Base-by-base conservation (phyloP, 108 stramenopile species). In the Cyclotella sp. region DNA sequence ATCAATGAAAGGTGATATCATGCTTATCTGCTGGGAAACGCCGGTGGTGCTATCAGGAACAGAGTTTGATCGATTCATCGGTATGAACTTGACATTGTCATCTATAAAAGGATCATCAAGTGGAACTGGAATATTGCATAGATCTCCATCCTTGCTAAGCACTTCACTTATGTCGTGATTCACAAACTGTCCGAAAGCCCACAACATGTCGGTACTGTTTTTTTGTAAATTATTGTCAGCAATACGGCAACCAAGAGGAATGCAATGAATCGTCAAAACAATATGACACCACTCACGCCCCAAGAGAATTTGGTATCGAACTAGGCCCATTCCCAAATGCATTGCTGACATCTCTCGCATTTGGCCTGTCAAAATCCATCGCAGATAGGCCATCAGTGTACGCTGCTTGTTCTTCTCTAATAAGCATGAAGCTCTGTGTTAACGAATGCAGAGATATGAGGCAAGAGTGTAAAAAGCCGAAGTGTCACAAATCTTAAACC, bases 171-270 rank as follows among this genome's bases (percentile, higher is more conserved):
- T 39, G 55, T 83, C 82, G 59, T 83, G 82, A 21, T 51, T 58
- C 0, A 83, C 18, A 27, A 83, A 78, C 46, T 83, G 82, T 12
- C 82, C 82, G 49, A 78, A 83, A 8, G 62, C 75, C 81, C 81
- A 82, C n/a, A 82, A 7, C 75, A 77, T 46, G 29, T 68, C 76
- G 24, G 54, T 70, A n/a, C 69, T 70, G 69, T 24, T 2, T 29
- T 2, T 34, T 34, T 34, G 34, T 24, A 42, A 43, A 47, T 22
- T 0, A 16, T 27, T 10, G 49, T 9, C 39, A 18, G 55, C 24
- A 43, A 43, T 8, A 43, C 11, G 9, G 24, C 19, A 21, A 6
- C 0, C 19, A 4, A 43, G 55, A 9, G 43, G 41, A 43, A 28
- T 58, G 15, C 43, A 34, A 34, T 39, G n/a, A 34, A 34, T 34